Base-by-base conservation (phyloP, 2,329 filamentous ascomycete species). In the Pestalotiopsis sp. region DNA sequence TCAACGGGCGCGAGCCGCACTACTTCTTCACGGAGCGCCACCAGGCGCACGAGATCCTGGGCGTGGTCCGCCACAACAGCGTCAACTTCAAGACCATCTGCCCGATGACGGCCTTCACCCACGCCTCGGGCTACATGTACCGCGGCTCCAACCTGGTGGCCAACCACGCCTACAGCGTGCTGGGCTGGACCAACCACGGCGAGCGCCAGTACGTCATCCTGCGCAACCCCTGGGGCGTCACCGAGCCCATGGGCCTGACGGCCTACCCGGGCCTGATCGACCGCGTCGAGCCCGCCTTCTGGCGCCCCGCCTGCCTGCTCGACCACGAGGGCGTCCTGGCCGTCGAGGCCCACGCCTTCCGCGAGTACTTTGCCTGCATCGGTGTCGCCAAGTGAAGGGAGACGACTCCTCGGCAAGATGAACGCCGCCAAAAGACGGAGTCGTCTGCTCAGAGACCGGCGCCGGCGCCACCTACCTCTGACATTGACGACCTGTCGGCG, bases 161-260 rank as follows among this genome's bases (percentile, higher is more conserved):
- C 69, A 83, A 83, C 78, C 81, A 83, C 73, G 82, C 82, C 66
- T 83, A 84, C 78, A 81, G 80, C 41, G 76, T 84, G 13, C 80
- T 82, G 20, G 80, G 80, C 14, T 82, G 77, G 75, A 75, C 77
- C 58, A 72, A 76, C 65, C 70, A 77, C 60, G 81, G 76, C 69
- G 74, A 77, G 67, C 74, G 80, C 25, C 80, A 81, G 71, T 83
- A 83, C 75, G 76, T 83, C 65, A 80, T 83, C 67, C 73, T 83
- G 20, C 80, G 82, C 72, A 83, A 83, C 78, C 82, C 81, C 2
- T 83, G 81, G 81, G 81, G 82, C 41, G 78, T 82, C 56, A 82
- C 80, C 13, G 82, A 83, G 78, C 80, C 80, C 14, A 73, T 77
- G 31, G 82, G 81, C 25, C 68, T 83, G 52, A 82, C 77, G 39